Base-by-base conservation (phyloP, 1,139 yeast genomes). In the Hyphopichia wangnamkhiaoensis region DNA sequence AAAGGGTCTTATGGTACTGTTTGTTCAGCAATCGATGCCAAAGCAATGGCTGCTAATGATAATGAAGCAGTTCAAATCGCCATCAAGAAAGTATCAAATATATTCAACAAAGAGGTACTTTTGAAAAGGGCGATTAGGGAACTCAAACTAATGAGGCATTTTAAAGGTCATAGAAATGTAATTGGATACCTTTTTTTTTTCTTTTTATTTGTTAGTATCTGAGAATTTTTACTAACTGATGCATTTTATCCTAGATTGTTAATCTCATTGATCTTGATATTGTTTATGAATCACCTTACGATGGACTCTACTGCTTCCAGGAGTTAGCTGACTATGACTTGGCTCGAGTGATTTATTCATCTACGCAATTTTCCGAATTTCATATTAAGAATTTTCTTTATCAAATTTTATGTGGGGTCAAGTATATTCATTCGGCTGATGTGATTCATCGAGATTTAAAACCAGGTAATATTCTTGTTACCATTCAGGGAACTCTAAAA, bases 1-100 rank as follows among this genome's bases (percentile, higher is more conserved):
- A 80, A 83, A 49, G 98, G 98, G 0, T 82, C 96, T 0, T 91
- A 88, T 58, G 98, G 98, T 1, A 79, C 84, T 0, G 98, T 93
- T 3, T 85, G 93, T 52, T 77, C 89, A 5, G 97, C 95, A 0
- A 57, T 82, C 10, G 96, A 91, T 58, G 63, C 74, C 14, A 53
- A 56, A 16, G 32, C 54, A 44, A 49, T 49, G 31, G 60, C 39
- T 14, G 44, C 34, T 27, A 55, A 23, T 57, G 59, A 13, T 48
- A 53, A 7, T 48, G 52, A 40, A 15, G 41, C 34, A 2, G 42
- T 50, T 19, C 69, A 36, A 53, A 80, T 54, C 9, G 97, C 97
- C 7, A 84, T 90, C 38, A 91, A 91, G 58, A 86, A 85, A 54
- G 84, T 89, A 13, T 74, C 81, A 32, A 76, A 77, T 49, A 84